A percentile compares a stretch with the other conserved stretches of the same genome.
Evolutionary conservation across 2,329 filamentous ascomycete genomes (phyloP).

Genomic region (Clonostachys byssicola): DNA sequence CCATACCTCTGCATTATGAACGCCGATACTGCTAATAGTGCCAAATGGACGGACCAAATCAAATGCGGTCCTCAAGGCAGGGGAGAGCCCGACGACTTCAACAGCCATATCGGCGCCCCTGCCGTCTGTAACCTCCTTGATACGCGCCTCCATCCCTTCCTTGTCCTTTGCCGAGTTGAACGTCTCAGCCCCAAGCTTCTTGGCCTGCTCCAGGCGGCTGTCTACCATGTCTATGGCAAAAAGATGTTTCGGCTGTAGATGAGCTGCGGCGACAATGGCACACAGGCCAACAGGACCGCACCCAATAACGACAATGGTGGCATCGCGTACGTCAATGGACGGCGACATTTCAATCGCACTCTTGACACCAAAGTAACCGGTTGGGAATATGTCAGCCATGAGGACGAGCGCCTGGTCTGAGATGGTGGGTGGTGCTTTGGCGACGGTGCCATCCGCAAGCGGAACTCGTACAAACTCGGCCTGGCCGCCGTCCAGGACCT

Average conservation of each 20-base stretch:
- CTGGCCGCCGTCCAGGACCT: conserved; percentile 70
- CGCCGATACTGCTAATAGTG: conserved; percentile 70
- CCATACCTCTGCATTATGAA: conserved; percentile 63
- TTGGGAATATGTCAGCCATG: conserved; percentile 93
- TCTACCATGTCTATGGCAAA: conserved; percentile 78
- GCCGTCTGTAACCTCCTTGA: conserved; percentile 72
- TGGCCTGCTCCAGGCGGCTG: conserved; percentile 69
- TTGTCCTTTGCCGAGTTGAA: conserved; percentile 66
- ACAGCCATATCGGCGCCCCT: conserved; percentile 83
- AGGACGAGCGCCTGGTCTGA: conserved; percentile 70
- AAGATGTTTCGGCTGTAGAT: conserved; percentile 64
- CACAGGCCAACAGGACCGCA: conserved; percentile 86
- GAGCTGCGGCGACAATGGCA: conserved; percentile 62
- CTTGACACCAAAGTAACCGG: conserved; percentile 76
- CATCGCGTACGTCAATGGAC: conserved; percentile 27
- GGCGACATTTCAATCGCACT: conserved; percentile 64
- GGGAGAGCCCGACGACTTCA: conserved; percentile 69
- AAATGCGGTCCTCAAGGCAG: conserved; percentile 66
- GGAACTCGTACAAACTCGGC: conserved; percentile 82
- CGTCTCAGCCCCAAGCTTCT: conserved; percentile 72
- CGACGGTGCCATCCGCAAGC: conserved; percentile 46
- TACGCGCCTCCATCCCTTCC: conserved; percentile 60
- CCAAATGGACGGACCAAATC: conserved; percentile 71
- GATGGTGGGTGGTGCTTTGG: conserved; percentile 1
- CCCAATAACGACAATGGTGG: conserved; percentile 75